These are phyloP conservation scores for Pythium rhizo-oryzae DNA, from an alignment of 352 stramenopile species.

Conservation along the genomic window DNA sequence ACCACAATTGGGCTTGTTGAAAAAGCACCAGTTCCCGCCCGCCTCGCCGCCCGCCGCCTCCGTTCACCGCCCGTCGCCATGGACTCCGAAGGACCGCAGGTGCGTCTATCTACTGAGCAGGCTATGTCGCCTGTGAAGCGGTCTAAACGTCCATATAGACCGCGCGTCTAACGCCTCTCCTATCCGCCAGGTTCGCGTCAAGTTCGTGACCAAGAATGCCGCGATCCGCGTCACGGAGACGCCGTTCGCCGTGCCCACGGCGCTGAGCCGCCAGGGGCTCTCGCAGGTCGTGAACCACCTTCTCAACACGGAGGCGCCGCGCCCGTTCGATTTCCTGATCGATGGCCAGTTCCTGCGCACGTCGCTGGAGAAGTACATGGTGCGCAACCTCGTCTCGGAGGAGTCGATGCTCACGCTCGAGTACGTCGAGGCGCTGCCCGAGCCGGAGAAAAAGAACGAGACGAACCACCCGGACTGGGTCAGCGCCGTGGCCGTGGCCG, in stretches of 20 bases:
- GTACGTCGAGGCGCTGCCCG: conserved; percentile 83
- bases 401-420: conserved; percentile 88
- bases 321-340: conserved; percentile 89
- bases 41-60: neutral
- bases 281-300: conserved; percentile 92
- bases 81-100: conserved; percentile 45
- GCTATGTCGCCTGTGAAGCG: neutral
- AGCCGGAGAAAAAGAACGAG: conserved; percentile 67
- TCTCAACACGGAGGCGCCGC: conserved; percentile 55
- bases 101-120: conserved; percentile 2
- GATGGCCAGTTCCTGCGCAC: conserved; percentile 76
- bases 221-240: conserved; percentile 90
- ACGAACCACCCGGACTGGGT: conserved; percentile 88
- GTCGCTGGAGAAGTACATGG: conserved; percentile 80
- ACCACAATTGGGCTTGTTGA: neutral
- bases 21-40: neutral
- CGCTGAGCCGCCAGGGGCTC: conserved; percentile 75
- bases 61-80: conserved; percentile 22
- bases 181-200: conserved; percentile 73
- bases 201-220: conserved; percentile 90
- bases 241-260: conserved; percentile 85
- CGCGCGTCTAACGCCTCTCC: neutral
- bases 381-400: conserved; percentile 63
- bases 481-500: conserved; percentile 59
- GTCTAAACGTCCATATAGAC: neutral